Percentiles rank a stretch among this genome's conserved stretches.
These are phyloP conservation scores for Microdochium nivale DNA, from an alignment of 2,329 filamentous ascomycete genomes.

Conservation along the genomic window DNA sequence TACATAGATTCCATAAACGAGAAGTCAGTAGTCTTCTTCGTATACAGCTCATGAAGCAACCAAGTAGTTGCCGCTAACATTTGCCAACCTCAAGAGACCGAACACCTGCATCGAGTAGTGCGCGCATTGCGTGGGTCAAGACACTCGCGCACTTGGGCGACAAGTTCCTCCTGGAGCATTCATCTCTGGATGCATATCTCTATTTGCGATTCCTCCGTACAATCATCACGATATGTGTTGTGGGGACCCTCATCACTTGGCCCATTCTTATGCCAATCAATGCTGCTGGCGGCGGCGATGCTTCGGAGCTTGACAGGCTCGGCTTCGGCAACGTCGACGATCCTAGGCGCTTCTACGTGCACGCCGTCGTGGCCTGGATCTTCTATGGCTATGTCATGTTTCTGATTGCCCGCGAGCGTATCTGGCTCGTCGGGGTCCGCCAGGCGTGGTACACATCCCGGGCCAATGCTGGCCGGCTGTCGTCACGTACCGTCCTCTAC, in stretches of 20 bases:
- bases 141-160: constrained; percentile 59
- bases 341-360: constrained; percentile 65
- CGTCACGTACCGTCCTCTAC: constrained; percentile 88
- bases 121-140: constrained; percentile 39
- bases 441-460: constrained; percentile 90
- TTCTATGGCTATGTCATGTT: constrained; percentile 87
- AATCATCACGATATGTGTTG: constrained; percentile 66
- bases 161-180: constrained; percentile 74
- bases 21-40: constrained; percentile 4
- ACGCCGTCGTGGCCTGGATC: constrained; percentile 70
- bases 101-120: constrained; percentile 3
- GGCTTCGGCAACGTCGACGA: constrained; percentile 43
- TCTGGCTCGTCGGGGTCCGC: constrained; percentile 89
- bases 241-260: constrained; percentile 76
- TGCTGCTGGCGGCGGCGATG: constrained; percentile 62
- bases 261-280: constrained; percentile 80
- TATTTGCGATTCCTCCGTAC: constrained; percentile 81
- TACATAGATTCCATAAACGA: constrained; percentile 11
- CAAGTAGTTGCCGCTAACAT: constrained; percentile 5
- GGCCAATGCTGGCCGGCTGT: constrained; percentile 74
- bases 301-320: constrained; percentile 58
- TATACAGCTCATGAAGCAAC: too few relatives aligned
- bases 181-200: constrained; percentile 81
- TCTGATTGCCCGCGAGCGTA: constrained; percentile 78
- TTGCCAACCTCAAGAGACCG: constrained; percentile 8